Base-by-base conservation (phyloP, 2,329 filamentous ascomycete species). In the Malbranchea cinnamomea region DNA sequence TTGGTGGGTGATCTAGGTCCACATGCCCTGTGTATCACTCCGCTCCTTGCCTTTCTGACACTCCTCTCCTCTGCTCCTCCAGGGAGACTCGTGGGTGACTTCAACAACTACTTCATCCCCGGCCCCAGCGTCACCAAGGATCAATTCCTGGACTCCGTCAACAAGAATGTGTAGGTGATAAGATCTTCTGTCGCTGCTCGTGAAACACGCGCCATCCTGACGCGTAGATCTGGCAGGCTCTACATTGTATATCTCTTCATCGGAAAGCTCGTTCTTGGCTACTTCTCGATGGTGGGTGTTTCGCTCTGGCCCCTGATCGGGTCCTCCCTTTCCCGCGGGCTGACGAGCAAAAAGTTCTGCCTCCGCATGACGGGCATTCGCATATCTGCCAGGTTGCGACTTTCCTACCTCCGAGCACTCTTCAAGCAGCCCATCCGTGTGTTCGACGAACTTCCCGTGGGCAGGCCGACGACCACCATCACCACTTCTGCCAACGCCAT, bases 191-290 rank as follows among this genome's bases (percentile, higher is more conserved):
- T 15, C 6, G 11, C 5, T 28, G n/a, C 6, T 20, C 23, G 6
- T 26, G 6, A 10, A 26, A 19, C 14, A 19, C 7, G 20, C 21
- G 14, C 3, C 22, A 18, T 29, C 6, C 9, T 26, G 6, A 11
- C n/a, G 12, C 23, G 22, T 9, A 30, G 3, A 4, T 5, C 15
- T 11, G 11, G 5, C 15, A 70, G 67, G 5, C 44, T 68, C n/a
- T 67, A 61, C 37, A 69, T 72, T 36, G 51, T 73, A 9, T 72
- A 71, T 41, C 53, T 74, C 2, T 72, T 73, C 36, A 50, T 68
- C 12, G 68, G 50, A 9, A 67, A 67, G 32, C 65, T 72, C 22
- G 39, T 54, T 3, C 47, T 71, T n/a, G 62, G 59, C 0, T 73
- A 72, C 37, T 41, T 68, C 11, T 66, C 67, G 35, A 64, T 65